These are phyloP conservation scores for Stachybotrys elegans DNA, from an alignment of 2,329 filamentous ascomycete genomes.

Conservation along the genomic window DNA sequence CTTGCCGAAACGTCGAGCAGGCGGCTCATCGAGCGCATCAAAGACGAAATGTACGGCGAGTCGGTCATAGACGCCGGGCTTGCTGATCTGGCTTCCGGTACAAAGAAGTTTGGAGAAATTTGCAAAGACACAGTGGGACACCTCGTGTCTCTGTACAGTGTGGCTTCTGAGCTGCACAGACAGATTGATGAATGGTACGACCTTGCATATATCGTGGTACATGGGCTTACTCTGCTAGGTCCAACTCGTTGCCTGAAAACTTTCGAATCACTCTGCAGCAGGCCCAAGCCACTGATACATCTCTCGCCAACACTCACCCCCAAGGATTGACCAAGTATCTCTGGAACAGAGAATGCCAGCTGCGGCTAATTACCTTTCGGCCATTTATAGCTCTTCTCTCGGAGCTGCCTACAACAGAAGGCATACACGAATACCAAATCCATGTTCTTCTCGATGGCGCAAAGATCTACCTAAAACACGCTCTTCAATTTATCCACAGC, in stretches of 20 bases:
- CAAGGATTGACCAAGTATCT: not conserved
- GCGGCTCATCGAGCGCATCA: not conserved
- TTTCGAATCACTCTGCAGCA: not conserved
- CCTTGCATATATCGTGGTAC: not conserved
- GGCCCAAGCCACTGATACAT: not conserved
- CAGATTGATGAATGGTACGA: not conserved
- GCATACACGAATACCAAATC: not conserved
- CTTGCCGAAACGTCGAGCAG: not conserved
- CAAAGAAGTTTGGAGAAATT: not conserved
- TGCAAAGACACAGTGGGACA: not conserved
- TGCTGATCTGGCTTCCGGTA: not conserved
- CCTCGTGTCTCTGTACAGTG: not conserved
- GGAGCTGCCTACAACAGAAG: not conserved
- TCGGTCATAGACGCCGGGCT: no score
- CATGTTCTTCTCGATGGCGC: not conserved
- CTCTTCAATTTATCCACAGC: not conserved
- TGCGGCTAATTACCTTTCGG: not conserved
- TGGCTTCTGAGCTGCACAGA: not conserved
- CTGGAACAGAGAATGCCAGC: not conserved
- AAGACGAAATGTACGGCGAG: not conserved
- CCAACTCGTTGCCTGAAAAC: not conserved
- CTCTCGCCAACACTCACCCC: not conserved
- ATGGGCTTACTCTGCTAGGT: not conserved
- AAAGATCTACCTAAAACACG: not conserved
- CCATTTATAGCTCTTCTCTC: not conserved